Evolutionary conservation across 305 asterid genomes (phyloP).

Genomic region (Fraxinus platypoda): DNA sequence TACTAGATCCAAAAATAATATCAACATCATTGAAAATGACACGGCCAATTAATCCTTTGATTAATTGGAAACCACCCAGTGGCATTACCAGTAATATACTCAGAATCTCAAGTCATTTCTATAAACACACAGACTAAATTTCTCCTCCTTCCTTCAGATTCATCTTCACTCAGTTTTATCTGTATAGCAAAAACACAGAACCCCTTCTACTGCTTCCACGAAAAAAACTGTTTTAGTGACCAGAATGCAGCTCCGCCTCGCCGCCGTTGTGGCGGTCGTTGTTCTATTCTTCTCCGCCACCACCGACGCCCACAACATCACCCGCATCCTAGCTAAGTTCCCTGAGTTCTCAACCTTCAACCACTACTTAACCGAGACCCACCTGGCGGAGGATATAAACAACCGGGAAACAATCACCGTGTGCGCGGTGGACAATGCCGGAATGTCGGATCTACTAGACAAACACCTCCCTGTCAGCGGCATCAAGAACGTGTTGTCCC

Average conservation of each 20-base stretch:
- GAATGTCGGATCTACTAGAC: conserved; percentile 64
- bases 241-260: conserved; percentile 54
- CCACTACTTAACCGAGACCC: conserved; percentile 62
- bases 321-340: conserved; percentile 48
- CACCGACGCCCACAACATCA: conserved; percentile 62
- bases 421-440: conserved; percentile 71
- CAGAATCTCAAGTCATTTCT: conserved; percentile 17
- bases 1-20: background rate
- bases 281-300: conserved; percentile 29
- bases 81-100: conserved; percentile 26
- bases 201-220: background rate
- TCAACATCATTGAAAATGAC: conserved; percentile 3
- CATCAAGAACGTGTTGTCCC: conserved; percentile 59
- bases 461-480: conserved; percentile 51
- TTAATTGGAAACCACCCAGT: conserved; percentile 8
- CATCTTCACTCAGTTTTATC: background rate
- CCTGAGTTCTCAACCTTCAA: conserved; percentile 65
- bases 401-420: conserved; percentile 70
- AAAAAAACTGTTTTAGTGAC: background rate
- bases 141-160: background rate
- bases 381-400: conserved; percentile 76
- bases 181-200: background rate
- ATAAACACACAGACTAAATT: conserved; percentile 17
- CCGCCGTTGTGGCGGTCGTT: conserved; percentile 35
- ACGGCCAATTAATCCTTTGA: background rate